phyloP scores from a whole-genome alignment of 2,329 filamentous ascomycete genomes.

The Colletotrichum destructivum region DNA sequence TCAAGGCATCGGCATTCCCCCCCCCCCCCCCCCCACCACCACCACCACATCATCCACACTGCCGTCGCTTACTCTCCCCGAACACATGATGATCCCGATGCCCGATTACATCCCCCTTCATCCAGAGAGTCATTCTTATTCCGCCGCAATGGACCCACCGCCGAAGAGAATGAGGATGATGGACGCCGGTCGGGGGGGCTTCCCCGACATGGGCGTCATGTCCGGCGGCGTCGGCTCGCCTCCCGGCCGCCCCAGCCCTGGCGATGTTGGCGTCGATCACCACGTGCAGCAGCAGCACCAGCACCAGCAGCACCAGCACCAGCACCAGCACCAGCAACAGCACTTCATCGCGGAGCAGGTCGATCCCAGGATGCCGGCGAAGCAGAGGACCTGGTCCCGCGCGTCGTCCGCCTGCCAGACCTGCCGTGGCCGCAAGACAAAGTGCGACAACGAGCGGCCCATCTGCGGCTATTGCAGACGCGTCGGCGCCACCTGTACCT shows the following conservation, averaged over 20 bases:
- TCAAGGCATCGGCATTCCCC: background rate
- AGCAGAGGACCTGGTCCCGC: conserved; percentile 38
- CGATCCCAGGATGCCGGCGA: conserved; percentile 31
- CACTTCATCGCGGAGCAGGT: conserved; percentile 4
- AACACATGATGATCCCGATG: conserved; percentile 28
- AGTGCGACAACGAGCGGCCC: conserved; percentile 56
- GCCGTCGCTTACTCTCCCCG: conserved; percentile 35
- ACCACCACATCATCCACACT: too few species aligned
- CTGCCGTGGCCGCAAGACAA: conserved; percentile 55
- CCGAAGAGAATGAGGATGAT: conserved; percentile 41
- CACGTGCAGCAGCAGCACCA: background rate
- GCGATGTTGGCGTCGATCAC: conserved; percentile 19
- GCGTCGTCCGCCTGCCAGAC: conserved; percentile 52
- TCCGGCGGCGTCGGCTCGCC: conserved; percentile 17
- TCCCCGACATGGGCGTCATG: conserved; percentile 37
- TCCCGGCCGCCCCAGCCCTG: conserved; percentile 8
- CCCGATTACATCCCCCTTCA: background rate
- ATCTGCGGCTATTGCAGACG: conserved; percentile 55
- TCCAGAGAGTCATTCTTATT: conserved; percentile 7
- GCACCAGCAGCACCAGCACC: too few species aligned
- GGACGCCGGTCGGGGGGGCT: conserved; percentile 36
- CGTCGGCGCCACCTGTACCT: conserved; percentile 52
- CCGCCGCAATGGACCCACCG: conserved; percentile 38
- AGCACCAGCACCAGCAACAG: too few species aligned
- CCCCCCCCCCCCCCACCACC: background rate